Base-by-base conservation (phyloP, 257 asterid species). In the Forsythia viridissima region DNA sequence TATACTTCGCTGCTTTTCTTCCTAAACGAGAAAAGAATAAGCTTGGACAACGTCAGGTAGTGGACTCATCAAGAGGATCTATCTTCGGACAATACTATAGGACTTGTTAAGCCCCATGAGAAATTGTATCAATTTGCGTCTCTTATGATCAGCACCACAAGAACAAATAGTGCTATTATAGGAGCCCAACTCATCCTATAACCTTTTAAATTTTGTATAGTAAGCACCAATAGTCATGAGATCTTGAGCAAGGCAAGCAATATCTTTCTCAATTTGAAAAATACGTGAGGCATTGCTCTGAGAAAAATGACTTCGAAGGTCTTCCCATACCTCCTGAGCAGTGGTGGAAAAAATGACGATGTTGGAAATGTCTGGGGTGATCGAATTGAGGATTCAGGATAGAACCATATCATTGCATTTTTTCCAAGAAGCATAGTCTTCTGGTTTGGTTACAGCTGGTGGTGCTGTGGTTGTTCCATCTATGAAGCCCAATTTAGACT, bases 121-220 rank as follows among this genome's bases (percentile, higher is more conserved):
- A 20, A 57, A 75, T 20, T 75, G 55, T 38, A 75, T 75, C 1
- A n/a, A n/a, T n/a, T n/a, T n/a, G n/a, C n/a, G n/a, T n/a, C n/a
- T 12, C 0, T 75, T 43, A 13, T 8, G 15, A 8, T 75, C 48
- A 7, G 18, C 6, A 5, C 38, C 37, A 21, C 34, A 30, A 30
- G 34, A 30, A 30, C 34, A 30, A 30, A 30, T 30, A 30, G 34
- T 30, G 34, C 34, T 30, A 30, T 30, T 30, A 30, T 30, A 30
- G 34, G 39, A 5, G 8, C 7, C 44, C 8, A 41, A 41, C 8
- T 41, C 44, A 41, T 41, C 44, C 44, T 2, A 41, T 4, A 10
- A 38, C 30, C 13, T 11, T 34, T 41, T 75, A 15, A 75, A 38
- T 41, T 7, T 15, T 10, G 24, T 52, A 4, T 75, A 72, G 30